Evolutionary conservation across 148 eudicot genomes (phyloP).

Genomic region (Selenicereus undatus): DNA sequence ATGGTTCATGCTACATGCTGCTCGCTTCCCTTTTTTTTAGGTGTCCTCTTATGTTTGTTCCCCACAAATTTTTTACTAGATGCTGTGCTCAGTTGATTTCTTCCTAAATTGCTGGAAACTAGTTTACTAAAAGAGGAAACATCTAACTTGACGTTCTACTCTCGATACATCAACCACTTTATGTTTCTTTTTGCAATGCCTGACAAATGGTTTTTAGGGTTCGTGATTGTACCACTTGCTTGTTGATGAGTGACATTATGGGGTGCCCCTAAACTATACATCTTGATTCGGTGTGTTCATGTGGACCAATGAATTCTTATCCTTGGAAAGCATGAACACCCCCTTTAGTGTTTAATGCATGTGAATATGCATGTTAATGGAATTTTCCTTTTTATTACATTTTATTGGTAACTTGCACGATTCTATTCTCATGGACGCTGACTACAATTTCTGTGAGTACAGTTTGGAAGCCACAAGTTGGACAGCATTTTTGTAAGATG

Average conservation of each 20-base stretch:
- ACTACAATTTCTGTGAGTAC: slow-evolving; percentile 25
- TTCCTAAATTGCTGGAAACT: neutral
- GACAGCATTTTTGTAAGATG: slow-evolving; percentile 25
- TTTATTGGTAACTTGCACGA: neutral
- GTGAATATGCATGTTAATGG: neutral
- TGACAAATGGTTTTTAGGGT: neutral
- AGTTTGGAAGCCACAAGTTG: slow-evolving; percentile 52
- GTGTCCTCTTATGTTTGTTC: neutral
- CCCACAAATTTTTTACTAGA: neutral
- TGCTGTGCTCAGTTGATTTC: neutral
- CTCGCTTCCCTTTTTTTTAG: neutral
- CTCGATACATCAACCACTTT: neutral
- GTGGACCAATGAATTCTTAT: neutral
- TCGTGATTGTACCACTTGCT: neutral
- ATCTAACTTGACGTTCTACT: neutral
- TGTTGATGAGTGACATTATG: neutral
- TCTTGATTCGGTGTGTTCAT: neutral
- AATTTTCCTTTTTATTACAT: neutral
- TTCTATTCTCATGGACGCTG: slow-evolving; percentile 4
- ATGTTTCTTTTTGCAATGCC: neutral
- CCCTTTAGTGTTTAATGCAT: neutral
- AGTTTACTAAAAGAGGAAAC: neutral
- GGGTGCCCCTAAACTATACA: neutral
- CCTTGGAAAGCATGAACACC: neutral
- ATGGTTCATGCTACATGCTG: neutral